Conservation (phyloP, 352 stramenopile genomes). For the Globisporangium mamillatum region DNA sequence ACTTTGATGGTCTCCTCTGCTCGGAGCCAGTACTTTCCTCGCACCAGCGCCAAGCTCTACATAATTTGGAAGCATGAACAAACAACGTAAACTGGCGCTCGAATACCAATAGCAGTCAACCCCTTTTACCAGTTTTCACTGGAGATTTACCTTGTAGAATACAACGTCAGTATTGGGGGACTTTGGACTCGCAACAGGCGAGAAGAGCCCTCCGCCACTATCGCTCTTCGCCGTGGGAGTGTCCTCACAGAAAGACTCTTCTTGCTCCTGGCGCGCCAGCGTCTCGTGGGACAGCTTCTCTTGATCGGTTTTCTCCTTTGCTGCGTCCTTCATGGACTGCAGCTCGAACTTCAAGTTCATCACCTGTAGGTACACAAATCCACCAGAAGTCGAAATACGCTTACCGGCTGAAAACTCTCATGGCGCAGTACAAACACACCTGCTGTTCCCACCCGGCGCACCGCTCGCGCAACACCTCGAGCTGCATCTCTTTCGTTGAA, state of each 20-base stretch:
- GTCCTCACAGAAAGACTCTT: conserved; percentile 9
- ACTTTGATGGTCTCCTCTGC: conserved; percentile 6
- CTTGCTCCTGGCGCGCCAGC: conserved; percentile 9
- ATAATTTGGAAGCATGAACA: not conserved
- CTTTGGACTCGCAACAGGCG: conserved; percentile 3
- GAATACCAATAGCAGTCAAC: not conserved
- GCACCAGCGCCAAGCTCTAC: conserved; percentile 9
- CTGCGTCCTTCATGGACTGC: conserved; percentile 32
- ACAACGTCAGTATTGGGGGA: conserved; percentile 3
- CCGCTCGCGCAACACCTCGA: conserved; percentile 34
- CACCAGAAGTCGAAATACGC: not conserved
- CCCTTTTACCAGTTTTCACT: not conserved
- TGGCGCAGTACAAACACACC: conserved; percentile 5
- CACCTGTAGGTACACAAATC: conserved; percentile 17
- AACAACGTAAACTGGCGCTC: not conserved
- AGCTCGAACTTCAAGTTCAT: conserved; percentile 56
- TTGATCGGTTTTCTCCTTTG: conserved; percentile 29
- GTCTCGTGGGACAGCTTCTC: conserved; percentile 10
- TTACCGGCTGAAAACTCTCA: not conserved
- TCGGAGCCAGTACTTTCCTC: conserved; percentile 16
- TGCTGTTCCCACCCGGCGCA: conserved; percentile 47
- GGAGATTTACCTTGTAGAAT: conserved; percentile 10
- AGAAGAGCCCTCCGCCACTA: not conserved
- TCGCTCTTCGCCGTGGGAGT: not conserved
- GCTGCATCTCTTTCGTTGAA: conserved; percentile 37